Evolutionary conservation across 257 asterid genomes (phyloP).

Genomic region (Nicotiana obtusifolia): DNA sequence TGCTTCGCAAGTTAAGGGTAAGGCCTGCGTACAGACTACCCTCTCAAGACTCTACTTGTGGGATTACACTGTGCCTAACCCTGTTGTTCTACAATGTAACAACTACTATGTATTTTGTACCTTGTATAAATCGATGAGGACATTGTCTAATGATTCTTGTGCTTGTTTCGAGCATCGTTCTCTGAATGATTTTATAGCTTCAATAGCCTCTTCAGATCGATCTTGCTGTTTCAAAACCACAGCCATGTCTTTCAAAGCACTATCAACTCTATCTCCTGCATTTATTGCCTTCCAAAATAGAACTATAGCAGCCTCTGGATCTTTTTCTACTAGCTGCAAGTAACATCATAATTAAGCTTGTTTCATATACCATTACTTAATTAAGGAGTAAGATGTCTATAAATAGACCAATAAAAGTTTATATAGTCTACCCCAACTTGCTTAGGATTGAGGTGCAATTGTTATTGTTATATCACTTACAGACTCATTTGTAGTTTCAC

Average conservation of each 20-base stretch:
- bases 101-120: constrained; percentile 18
- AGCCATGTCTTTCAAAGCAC: constrained; percentile 94
- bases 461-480: too few relatives aligned
- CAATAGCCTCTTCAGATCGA: constrained; percentile 83
- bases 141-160: constrained; percentile 85
- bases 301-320: constrained; percentile 62
- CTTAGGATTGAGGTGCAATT: too few relatives aligned
- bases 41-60: too few relatives aligned
- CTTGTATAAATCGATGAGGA: constrained; percentile 84
- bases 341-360: constrained; percentile 3
- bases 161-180: constrained; percentile 73
- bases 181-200: constrained; percentile 67
- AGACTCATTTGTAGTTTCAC: too few relatives aligned
- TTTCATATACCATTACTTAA: not conserved
- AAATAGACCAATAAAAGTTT: too few relatives aligned
- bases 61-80: too few relatives aligned
- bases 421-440: too few relatives aligned
- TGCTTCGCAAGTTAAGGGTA: too few relatives aligned
- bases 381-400: too few relatives aligned
- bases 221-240: constrained; percentile 87
- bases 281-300: constrained; percentile 83
- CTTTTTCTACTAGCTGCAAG: constrained; percentile 68
- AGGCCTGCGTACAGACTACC: too few relatives aligned
- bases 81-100: not conserved
- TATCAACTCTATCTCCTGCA: constrained; percentile 77